Percentiles rank a stretch among this genome's conserved stretches.
These are phyloP conservation scores for Austroboletus novae-zelandiae DNA, from an alignment of 1,284 basidiomycete species.

Conservation along the genomic window DNA sequence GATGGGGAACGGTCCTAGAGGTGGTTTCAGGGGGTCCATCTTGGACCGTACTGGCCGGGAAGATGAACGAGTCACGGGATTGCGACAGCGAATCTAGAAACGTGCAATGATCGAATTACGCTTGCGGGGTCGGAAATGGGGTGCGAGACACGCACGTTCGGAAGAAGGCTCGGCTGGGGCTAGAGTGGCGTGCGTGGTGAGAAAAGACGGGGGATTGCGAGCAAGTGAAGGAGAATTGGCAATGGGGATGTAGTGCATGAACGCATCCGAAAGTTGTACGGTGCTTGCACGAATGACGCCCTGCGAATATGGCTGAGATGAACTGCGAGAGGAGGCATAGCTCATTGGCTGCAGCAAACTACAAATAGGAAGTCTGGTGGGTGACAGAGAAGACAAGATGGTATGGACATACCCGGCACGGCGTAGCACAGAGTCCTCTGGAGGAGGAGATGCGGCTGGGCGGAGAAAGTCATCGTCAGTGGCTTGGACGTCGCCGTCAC, in stretches of 20 bases:
- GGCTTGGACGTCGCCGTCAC: conserved; percentile 1
- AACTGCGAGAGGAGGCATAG: conserved; percentile 34
- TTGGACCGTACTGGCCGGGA: conserved; percentile 30
- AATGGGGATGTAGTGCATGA: conserved; percentile 3
- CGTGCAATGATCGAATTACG: conserved; percentile 19
- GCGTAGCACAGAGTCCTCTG: conserved; percentile 43
- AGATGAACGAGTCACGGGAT: conserved; percentile 39
- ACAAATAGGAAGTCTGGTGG: conserved; percentile 1
- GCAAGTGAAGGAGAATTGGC: conserved; percentile 3
- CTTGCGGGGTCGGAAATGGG: conserved; percentile 5
- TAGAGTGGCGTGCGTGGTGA: conserved; percentile 15
- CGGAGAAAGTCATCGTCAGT: conserved; percentile 20
- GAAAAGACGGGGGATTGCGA: conserved; percentile 4
- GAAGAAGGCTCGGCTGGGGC: conserved; percentile 17
- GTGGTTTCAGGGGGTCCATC: conserved; percentile 28
- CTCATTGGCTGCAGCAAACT: conserved; percentile 36
- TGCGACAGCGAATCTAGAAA: conserved; percentile 25
- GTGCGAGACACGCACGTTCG: conserved; percentile 18
- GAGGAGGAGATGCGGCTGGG: conserved; percentile 21
- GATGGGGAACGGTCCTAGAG: conserved; percentile 16
- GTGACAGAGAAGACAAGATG: conserved; percentile 6
- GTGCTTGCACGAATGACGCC: conserved; percentile 64
- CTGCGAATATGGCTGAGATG: conserved; percentile 46
- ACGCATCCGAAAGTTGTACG: conserved; percentile 55
- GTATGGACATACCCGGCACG: conserved; percentile 46